Base-by-base conservation (phyloP, 352 stramenopile species). In the Thalassiosira hispida region DNA sequence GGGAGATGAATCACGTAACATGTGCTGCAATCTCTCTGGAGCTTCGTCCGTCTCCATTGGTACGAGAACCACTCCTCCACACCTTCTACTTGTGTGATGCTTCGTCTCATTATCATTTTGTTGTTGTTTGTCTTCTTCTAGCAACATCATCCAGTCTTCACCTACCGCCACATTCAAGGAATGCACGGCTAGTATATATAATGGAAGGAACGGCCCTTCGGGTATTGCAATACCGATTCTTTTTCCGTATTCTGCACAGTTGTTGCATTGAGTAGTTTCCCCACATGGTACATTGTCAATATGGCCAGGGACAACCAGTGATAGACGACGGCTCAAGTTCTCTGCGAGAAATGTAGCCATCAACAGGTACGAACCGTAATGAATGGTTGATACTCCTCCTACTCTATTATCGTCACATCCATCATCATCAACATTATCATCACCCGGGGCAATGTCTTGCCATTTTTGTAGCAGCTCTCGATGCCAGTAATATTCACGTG, bases 41-140 rank as follows among this genome's bases (percentile, higher is more conserved):
- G 63, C 83, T 59, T 91, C 87, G n/a, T 77, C 77, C 40, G 79
- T 82, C 70, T 93, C 88, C 59, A 91, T 70, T n/a, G 85, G 85
- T 18, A 93, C 60, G 0, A 84, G 52, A 0, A 79, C 70, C 14
- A 83, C 75, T 4, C 52, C 62, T 6, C 49, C 42, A 16, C 49
- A 63, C 61, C 29, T 35, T 52, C 31, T 49, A 14, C 9, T 27
- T 29, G 1, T 16, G 31, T 33, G 16, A 16, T 31, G 0, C 29
- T 57, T 57, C 22, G 51, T 23, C 5, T 22, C 16, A 18, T 55
- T 23, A 14, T 46, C 18, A 62, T 49, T 12, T 44, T 7, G 16
- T 70, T 14, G 25, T 65, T 40, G 23, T 70, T 55, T 68, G 29
- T 35, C 70, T 38, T 12, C 42, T 16, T 52, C 8, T 40, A 11